These are phyloP conservation scores for Aspergillus panamensis DNA, from an alignment of 495 filamentous ascomycete species.

Conservation along the genomic window DNA sequence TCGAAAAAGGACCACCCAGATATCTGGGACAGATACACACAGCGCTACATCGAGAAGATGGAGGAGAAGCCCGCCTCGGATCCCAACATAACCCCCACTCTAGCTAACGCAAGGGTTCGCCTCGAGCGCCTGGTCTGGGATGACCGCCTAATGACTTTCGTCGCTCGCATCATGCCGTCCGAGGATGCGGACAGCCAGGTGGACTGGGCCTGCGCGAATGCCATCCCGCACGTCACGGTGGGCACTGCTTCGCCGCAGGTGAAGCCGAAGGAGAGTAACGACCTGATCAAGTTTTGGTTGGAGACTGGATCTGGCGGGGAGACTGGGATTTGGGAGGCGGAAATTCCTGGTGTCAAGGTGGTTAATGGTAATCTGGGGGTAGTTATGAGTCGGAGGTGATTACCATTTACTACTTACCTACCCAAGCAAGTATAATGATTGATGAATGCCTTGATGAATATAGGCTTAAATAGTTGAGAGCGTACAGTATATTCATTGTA, in stretches of 20 bases:
- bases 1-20: conserved; percentile 53
- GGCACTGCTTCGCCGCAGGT: conserved; percentile 69
- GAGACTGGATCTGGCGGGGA: conserved; percentile 46
- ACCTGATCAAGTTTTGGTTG: conserved; percentile 69
- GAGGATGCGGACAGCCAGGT: conserved; percentile 31
- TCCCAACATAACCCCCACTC: conserved; percentile 34
- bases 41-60: conserved; percentile 43
- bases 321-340: conserved; percentile 47
- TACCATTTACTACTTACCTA: too few relatives aligned
- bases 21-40: conserved; percentile 66
- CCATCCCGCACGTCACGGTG: conserved; percentile 82
- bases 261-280: conserved; percentile 93
- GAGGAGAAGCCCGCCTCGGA: conserved; percentile 39
- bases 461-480: too few relatives aligned
- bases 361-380: conserved; percentile 38
- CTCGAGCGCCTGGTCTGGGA: conserved; percentile 77
- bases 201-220: conserved; percentile 67
- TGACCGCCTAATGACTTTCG: conserved; percentile 79
- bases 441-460: background rate
- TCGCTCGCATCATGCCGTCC: conserved; percentile 59
- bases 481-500: too few relatives aligned
- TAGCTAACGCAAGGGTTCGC: conserved; percentile 53
- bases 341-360: conserved; percentile 44
- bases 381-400: conserved; percentile 41
- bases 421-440: background rate